A percentile compares a stretch with the other conserved stretches of the same genome.
Conservation (phyloP, 1,284 basidiomycete species). For the Malassezia slooffiae region DNA sequence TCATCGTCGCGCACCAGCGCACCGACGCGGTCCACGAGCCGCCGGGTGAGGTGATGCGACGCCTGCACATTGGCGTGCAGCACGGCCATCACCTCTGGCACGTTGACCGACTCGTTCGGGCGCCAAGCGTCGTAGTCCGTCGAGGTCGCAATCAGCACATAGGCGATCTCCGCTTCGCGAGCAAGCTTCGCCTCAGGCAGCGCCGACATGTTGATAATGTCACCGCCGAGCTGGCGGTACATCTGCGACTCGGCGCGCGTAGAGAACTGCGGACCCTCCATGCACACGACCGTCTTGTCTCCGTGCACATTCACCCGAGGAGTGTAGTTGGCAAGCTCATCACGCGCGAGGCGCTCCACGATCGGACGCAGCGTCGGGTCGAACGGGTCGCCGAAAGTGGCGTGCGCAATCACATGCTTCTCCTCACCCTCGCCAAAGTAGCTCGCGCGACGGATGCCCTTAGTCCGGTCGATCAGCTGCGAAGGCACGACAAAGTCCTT, state of each 20-base stretch:
- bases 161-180: slow-evolving; percentile 74
- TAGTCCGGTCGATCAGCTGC: slow-evolving; percentile 94
- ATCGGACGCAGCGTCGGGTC: slow-evolving; percentile 24
- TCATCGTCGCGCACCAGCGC: slow-evolving; percentile 21
- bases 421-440: slow-evolving; percentile 69
- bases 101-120: slow-evolving; percentile 68
- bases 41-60: slow-evolving; percentile 59
- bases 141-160: slow-evolving; percentile 46
- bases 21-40: slow-evolving; percentile 68
- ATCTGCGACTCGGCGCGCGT: slow-evolving; percentile 88
- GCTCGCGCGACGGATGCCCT: slow-evolving; percentile 69
- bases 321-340: slow-evolving; percentile 16
- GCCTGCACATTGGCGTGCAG: slow-evolving; percentile 73
- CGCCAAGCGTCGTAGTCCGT: slow-evolving; percentile 50
- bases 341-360: slow-evolving; percentile 26
- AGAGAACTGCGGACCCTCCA: slow-evolving; percentile 90
- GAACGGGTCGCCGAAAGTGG: slow-evolving; percentile 71
- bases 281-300: slow-evolving; percentile 78
- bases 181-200: slow-evolving; percentile 92
- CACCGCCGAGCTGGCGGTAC: slow-evolving; percentile 78
- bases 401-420: slow-evolving; percentile 68
- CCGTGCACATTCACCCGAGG: slow-evolving; percentile 52
- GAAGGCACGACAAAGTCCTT: slow-evolving; percentile 75
- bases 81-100: slow-evolving; percentile 77
- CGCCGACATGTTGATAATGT: slow-evolving; percentile 62